Base-by-base conservation (phyloP, 768 basidiomycete genomes). In the Serendipita sp. region DNA sequence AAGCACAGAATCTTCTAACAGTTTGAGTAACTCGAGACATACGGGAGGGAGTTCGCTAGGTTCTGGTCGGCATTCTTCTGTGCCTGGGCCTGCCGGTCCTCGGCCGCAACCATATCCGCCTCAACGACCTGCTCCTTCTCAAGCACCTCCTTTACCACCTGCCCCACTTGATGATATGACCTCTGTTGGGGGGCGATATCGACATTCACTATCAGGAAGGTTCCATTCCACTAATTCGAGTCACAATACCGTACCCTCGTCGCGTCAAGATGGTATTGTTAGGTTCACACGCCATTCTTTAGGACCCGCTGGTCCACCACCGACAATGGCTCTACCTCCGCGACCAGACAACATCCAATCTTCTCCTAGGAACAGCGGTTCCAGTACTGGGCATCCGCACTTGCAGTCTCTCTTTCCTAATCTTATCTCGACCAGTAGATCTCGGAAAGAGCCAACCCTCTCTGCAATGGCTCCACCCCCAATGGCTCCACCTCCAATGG, bases 111-210 rank as follows among this genome's bases (percentile, higher is more conserved):
- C 41, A 72, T 86, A 81, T 2, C 83, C 88, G 2, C 88, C 88
- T 16, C 85, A 83, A 34, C 83, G 85, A 13, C 88, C 88, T 35
- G 81, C 85, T 3, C 87, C 89, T 0, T 85, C 80, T 32, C 79
- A 79, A 58, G 85, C 86, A 3, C 80, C 85, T 15, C 87, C 88
- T 13, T 84, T 85, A 56, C 83, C 86, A 4, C 88, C 87, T 2
- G 70, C 56, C 23, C 56, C 56, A 35, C 56, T 60, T n/a, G 56
- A 60, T 28, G 56, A 60, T 35, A 30, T 60, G 16, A 32, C 7
- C 3, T 23, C 56, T 23, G 34, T 60, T 60, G 56, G 56, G 3
- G 56, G 56, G 28, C 4, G 35, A 32, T 35, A 60, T 36, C 56
- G 56, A 5, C 56, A 32, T 60, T 60, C 56, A 4, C 28, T 60